Evolutionary conservation across 331 rosid species (phyloP), one percentile per base, ranked within the genome.

Genomic region (Rosa hybrid): DNA sequence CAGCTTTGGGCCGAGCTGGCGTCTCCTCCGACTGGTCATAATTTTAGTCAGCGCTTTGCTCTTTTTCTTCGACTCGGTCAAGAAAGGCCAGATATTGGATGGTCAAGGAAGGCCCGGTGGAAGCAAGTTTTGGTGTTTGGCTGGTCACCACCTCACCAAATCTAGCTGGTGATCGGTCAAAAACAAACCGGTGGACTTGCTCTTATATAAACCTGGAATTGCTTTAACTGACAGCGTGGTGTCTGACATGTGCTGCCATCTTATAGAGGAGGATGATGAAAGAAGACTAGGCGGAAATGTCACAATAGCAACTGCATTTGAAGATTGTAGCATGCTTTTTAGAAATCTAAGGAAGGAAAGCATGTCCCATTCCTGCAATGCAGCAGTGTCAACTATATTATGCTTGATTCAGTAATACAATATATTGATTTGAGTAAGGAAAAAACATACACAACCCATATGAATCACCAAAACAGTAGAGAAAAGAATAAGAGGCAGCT

Each of bases 301-400:
- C 76, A 92, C 89, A 38, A 95, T 80, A 71, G 90, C 89, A 79
- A 92, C 94, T 21, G 92, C 96, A 83, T 92, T 92, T 73, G 96
- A 95, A 73, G 93, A 83, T 51, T 89, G 80, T 44, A 78, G 63
- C 94, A 89, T 83, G 85, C 90, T 81, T 86, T 86, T 92, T 41
- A 95, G 81, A 81, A 92, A 91, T 84, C 88, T 88, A 74, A 95
- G 71, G 81, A 92, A 92, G 62, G 97, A 92, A 82, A 92, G 93
- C 91, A 91, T 89, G 81, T 90, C 91, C 98, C 98, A 95, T 85
- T 91, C 98, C 97, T 95, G 86, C 79, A 86, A 83, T 75, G 69
- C 30, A 13, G 77, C 20, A 68, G 51, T 38, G 17, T 51, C 12
- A 46, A 79, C 20, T 63, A 42, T 38, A 21, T 51, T 20, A 46